Base-by-base conservation (phyloP, 805 yeast genomes). In the Saccharomycopsis sp. region DNA sequence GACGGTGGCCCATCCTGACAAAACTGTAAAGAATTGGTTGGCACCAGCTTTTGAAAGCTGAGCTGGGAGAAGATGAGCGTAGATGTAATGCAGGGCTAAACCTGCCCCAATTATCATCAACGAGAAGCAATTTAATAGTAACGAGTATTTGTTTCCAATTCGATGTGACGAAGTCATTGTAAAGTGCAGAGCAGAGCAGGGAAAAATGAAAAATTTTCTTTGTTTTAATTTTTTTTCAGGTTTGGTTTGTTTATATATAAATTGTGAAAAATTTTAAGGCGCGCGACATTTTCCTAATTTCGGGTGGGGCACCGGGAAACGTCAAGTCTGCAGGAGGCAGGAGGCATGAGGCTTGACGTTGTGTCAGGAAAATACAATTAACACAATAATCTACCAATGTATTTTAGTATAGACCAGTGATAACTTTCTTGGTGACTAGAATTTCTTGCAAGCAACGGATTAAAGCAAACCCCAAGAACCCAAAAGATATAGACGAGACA, bases 391-490 rank as follows among this genome's bases (percentile, higher is more conserved):
- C n/a, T n/a, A n/a, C n/a, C n/a, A n/a, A n/a, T n/a, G n/a, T n/a
- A n/a, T n/a, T n/a, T n/a, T n/a, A n/a, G n/a, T n/a, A n/a, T n/a
- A n/a, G n/a, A n/a, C n/a, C n/a, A n/a, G n/a, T n/a, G n/a, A n/a
- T n/a, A n/a, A n/a, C n/a, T n/a, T n/a, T n/a, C n/a, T n/a, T n/a
- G n/a, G n/a, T n/a, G n/a, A n/a, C n/a, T n/a, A n/a, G n/a, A n/a
- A n/a, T n/a, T n/a, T n/a, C n/a, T n/a, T n/a, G n/a, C n/a, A n/a
- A n/a, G n/a, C n/a, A n/a, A n/a, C n/a, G n/a, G 11, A 49, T 14
- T 2, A 47, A 16, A 13, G 26, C 24, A n/a, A 49, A 43, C 9
- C 48, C 47, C 3, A 33, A 28, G 20, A 45, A 49, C 2, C 51
- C 50, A 11, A 46, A 24, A 11, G 33, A 19, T 11, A 40, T 42